These are phyloP conservation scores for Trichoderma sp. DNA, from an alignment of 2,329 filamentous ascomycete species.

Conservation along the genomic window DNA sequence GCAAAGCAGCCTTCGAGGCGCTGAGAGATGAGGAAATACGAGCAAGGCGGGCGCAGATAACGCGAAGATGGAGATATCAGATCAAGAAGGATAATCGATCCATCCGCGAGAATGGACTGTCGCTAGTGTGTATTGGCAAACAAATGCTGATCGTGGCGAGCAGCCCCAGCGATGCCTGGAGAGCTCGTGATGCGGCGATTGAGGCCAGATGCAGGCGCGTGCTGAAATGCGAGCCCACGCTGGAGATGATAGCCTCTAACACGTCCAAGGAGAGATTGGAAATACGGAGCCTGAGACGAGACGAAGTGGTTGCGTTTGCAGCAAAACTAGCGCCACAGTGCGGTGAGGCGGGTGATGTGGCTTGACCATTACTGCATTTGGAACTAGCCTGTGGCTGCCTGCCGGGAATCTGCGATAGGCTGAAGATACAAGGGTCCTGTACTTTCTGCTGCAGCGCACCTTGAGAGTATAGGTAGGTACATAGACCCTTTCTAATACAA, in stretches of 20 bases:
- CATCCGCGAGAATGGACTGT: slow-evolving; percentile 18
- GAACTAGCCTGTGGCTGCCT: neutral
- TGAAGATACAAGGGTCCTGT: neutral
- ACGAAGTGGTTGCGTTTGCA: slow-evolving; percentile 26
- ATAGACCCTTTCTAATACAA: neutral
- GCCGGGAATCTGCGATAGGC: neutral
- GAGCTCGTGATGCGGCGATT: neutral
- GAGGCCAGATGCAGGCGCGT: neutral
- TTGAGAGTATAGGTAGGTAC: neutral
- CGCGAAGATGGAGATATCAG: neutral
- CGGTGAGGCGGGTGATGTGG: slow-evolving; percentile 24
- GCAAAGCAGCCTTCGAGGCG: slow-evolving; percentile 2
- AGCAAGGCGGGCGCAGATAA: neutral
- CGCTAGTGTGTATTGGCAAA: neutral
- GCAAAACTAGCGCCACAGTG: slow-evolving; percentile 20
- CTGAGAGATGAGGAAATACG: neutral
- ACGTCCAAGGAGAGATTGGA: slow-evolving; percentile 25
- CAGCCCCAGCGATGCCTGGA: slow-evolving; percentile 19
- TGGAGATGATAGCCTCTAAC: neutral
- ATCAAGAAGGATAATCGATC: neutral
- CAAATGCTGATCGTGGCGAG: slow-evolving; percentile 1
- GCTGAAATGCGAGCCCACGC: neutral
- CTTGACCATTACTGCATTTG: neutral
- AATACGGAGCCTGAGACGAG: slow-evolving; percentile 28
- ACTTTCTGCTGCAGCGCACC: neutral